phyloP scores from a whole-genome alignment of 352 stramenopile species.

The Globisporangium spinosum region DNA sequence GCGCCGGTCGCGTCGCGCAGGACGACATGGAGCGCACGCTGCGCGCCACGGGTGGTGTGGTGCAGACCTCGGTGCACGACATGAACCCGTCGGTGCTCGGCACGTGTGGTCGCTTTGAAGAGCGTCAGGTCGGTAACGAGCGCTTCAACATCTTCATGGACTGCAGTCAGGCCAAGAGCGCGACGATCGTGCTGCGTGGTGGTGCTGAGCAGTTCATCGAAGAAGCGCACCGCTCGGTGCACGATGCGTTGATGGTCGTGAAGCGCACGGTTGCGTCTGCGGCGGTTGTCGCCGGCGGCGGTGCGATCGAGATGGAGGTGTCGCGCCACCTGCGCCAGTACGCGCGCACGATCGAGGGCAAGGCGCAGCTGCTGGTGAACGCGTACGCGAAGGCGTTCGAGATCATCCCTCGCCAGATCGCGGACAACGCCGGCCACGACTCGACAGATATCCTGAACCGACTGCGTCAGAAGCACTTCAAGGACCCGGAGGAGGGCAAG shows the following conservation, averaged over 20 bases:
- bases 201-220: conserved; percentile 98
- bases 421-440: conserved; percentile 98
- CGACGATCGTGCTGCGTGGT: conserved; percentile 96
- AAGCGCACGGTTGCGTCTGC: conserved; percentile 93
- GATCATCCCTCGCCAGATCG: conserved; percentile 97
- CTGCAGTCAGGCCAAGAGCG: conserved; percentile 92
- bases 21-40: conserved; percentile 97
- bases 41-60: conserved; percentile 92
- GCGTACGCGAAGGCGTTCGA: conserved; percentile 97
- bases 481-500: conserved; percentile 88
- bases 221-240: conserved; percentile 96
- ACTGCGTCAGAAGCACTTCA: conserved; percentile 95
- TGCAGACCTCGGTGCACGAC: conserved; percentile 94
- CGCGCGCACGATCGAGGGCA: conserved; percentile 95
- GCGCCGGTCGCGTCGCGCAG: conserved; percentile 94
- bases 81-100: conserved; percentile 91
- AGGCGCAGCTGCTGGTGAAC: conserved; percentile 95
- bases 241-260: conserved; percentile 98
- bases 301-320: conserved; percentile 93
- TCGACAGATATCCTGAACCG: conserved; percentile 97
- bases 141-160: conserved; percentile 99
- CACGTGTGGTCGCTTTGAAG: conserved; percentile 95
- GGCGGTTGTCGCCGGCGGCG: conserved; percentile 90
- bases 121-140: conserved; percentile 96
- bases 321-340: conserved; percentile 89